Percentiles rank a stretch among this genome's conserved stretches.
Conservation (phyloP, 2,329 filamentous ascomycete genomes). For the Apiospora hydei region DNA sequence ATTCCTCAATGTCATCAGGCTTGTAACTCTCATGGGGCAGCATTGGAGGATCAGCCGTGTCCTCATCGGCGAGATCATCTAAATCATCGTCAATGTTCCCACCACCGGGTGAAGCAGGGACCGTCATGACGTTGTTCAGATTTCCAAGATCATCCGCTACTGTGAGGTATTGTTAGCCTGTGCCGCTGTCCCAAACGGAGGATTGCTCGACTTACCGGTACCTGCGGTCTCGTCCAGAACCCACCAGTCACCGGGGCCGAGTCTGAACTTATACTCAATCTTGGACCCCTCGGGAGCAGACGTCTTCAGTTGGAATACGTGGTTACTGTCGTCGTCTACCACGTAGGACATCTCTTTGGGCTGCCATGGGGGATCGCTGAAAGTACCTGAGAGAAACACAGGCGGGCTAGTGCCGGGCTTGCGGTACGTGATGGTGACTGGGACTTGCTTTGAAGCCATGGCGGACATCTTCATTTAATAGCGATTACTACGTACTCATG, state of each 20-base stretch:
- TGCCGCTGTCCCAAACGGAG: background rate
- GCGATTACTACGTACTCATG: conserved; percentile 21
- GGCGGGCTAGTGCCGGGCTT: conserved; percentile 68
- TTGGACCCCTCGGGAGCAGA: conserved; percentile 61
- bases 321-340: conserved; percentile 58
- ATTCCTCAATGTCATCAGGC: conserved; percentile 24
- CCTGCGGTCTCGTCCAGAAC: conserved; percentile 68
- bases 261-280: conserved; percentile 78
- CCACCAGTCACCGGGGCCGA: conserved; percentile 75
- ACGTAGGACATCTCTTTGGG: conserved; percentile 69
- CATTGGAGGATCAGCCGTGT: conserved; percentile 29
- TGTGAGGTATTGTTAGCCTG: conserved; percentile 30
- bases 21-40: conserved; percentile 35
- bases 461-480: conserved; percentile 2
- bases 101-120: conserved; percentile 30
- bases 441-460: conserved; percentile 37
- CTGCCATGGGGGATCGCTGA: conserved; percentile 66
- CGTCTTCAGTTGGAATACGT: conserved; percentile 65
- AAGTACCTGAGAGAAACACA: conserved; percentile 73
- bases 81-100: conserved; percentile 26
- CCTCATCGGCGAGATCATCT: conserved; percentile 30
- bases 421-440: conserved; percentile 67
- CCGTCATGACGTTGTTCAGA: conserved; percentile 54
- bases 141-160: conserved; percentile 55
- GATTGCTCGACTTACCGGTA: conserved; percentile 20